Evolutionary conservation across 371 early-diverging fungal species (phyloP), one percentile per base, ranked within the genome.

Genomic region (Mortierella sp.): DNA sequence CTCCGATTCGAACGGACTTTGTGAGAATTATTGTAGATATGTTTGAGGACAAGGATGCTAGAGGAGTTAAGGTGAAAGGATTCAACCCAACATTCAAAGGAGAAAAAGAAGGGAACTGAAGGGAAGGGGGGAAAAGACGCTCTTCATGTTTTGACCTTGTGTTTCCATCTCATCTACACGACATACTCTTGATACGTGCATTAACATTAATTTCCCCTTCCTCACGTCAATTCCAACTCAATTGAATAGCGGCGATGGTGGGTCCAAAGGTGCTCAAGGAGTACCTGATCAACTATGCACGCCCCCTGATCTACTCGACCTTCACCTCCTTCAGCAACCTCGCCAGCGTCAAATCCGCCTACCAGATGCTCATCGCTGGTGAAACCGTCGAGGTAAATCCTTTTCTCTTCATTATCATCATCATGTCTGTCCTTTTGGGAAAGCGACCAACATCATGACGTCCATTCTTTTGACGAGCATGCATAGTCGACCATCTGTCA

Each of bases 301-400:
- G 96, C 4, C 96, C 97, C 0, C 82, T 96, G 43, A 93, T 97
- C 51, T 97, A 95, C 82, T 95, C 96, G 10, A 97, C 97, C 0
- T 95, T 95, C 72, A 91, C 96, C 82, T 88, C 96, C 2, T 89
- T 87, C 77, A 90, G 83, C 44, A 91, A 88, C 55, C 79, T 93
- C 35, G 91, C 91, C 11, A 89, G 92, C 51, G 90, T 94, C 75
- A 89, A 89, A 74, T 91, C 91, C 48, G 90, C 93, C 3, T 93
- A 94, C 75, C 78, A 90, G 68, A 79, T 92, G 75, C 80, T 93
- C 70, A 89, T 90, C 41, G 81, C 85, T 38, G 92, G 91, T 12
- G 80, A 90, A 72, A 92, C 92, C 1, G 76, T 85, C 58, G 83
- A 88, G 80, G 93, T 93, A 90, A 82, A 18, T 48, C 0, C 43